Evolutionary conservation across 2,329 filamentous ascomycete genomes (phyloP), one percentile per base, ranked within the genome.

Genomic region (Cercospora sesami): DNA sequence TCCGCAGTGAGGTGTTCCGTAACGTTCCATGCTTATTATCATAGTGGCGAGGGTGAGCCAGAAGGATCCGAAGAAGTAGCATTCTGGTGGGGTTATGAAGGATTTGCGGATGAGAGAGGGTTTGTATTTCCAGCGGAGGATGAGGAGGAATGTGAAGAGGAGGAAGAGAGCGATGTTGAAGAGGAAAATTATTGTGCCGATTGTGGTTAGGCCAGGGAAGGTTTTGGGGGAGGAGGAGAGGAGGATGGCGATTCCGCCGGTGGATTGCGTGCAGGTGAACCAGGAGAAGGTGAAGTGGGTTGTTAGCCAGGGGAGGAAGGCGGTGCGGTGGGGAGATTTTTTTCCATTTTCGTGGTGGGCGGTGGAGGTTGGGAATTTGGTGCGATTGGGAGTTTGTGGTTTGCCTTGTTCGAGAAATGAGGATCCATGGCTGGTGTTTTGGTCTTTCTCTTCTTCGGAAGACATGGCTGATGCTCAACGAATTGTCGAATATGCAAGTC

Each of bases 201-300:
- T 90, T 4, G 86, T 84, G 4, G 79, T 77, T 1, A 92, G 80
- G 0, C 90, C 90, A 0, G 80, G 75, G 76, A 94, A 94, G 64
- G 83, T 80, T 73, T 88, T 86, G 8, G 91, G 90, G 18, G 83
- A 82, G 61, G 88, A 87, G 2, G 84, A 83, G 55, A 93, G 83
- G 16, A 93, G 83, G 2, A 90, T 79, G 0, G 90, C 86, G 1
- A 93, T 79, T 0, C 90, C 90, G 36, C 91, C 91, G 0, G 90
- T 91, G 59, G 88, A 90, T 90, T 93, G 93, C 1, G 89, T 89
- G 33, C 88, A 81, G 1, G 90, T 90, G 78, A 89, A 94, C 90
- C 90, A 92, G 39, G 68, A 71, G 68, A 70, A 73, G 65, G 63
- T 63, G 60, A 73, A 68, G 45, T 63, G 63, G 36, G 65, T 39